Conservation (phyloP, 371 early-diverging fungal species). For the Mucor racemosus region DNA sequence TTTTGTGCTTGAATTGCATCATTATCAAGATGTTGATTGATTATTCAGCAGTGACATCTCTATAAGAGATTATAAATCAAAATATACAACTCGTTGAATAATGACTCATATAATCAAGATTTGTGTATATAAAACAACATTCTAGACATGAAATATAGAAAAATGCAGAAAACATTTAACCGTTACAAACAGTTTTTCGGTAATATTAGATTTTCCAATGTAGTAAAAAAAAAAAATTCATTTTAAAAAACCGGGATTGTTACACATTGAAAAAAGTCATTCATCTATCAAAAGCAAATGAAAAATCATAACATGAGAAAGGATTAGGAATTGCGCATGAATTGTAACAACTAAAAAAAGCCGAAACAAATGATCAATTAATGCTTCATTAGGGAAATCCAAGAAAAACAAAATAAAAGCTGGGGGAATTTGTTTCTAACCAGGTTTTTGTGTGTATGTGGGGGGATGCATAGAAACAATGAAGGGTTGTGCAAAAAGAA, state of each 20-base stretch:
- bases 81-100: too few relatives aligned
- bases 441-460: background rate
- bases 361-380: background rate
- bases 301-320: background rate
- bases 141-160: background rate
- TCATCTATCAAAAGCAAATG: conserved; percentile 7
- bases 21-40: background rate
- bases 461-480: background rate
- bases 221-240: background rate
- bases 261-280: background rate
- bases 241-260: conserved; percentile 9
- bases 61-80: too few relatives aligned
- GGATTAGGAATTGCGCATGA: background rate
- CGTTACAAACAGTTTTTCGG: conserved; percentile 4
- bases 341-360: background rate
- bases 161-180: conserved; percentile 9
- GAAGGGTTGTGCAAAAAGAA: background rate
- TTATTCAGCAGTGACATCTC: background rate
- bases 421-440: background rate
- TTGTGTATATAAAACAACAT: too few relatives aligned
- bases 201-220: conserved; percentile 17
- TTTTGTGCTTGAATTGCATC: background rate
- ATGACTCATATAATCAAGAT: too few relatives aligned
- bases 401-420: background rate
- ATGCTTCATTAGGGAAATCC: background rate